These are phyloP conservation scores for Blastomyces emzantsi DNA, from an alignment of 2,329 filamentous ascomycete species.

Conservation along the genomic window DNA sequence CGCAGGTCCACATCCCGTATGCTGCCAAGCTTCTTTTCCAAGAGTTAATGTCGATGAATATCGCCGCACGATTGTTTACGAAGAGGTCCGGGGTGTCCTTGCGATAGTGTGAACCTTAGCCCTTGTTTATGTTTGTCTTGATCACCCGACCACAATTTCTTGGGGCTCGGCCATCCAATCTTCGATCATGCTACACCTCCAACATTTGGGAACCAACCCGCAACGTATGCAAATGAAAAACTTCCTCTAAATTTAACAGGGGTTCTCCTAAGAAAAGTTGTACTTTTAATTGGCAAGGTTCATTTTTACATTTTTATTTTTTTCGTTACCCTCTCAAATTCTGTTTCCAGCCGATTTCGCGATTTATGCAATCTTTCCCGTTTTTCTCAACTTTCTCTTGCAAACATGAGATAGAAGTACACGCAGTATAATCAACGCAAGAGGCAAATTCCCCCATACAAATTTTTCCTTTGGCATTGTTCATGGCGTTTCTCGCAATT, in stretches of 20 bases:
- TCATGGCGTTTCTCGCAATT: constrained; percentile 1
- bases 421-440: neutral
- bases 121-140: neutral
- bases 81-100: constrained; percentile 45
- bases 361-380: neutral
- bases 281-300: constrained; percentile 34
- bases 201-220: neutral
- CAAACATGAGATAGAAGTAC: neutral
- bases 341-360: constrained; percentile 13
- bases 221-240: neutral
- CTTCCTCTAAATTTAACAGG: neutral
- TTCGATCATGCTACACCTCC: neutral
- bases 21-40: constrained; percentile 98
- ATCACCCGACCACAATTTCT: neutral
- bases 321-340: constrained; percentile 33
- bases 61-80: constrained; percentile 94
- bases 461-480: constrained; percentile 5
- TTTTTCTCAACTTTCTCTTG: neutral
- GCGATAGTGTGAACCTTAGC: constrained; percentile 21
- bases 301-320: constrained; percentile 28
- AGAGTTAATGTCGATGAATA: constrained; percentile 96
- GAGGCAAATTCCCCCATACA: neutral
- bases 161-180: neutral
- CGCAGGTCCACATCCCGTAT: constrained; percentile 95
- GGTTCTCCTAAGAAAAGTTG: neutral